A percentile compares a stretch with the other conserved stretches of the same genome.
Evolutionary conservation across 495 filamentous ascomycete species (phyloP).

Genomic region (Trichoderma parareesei): DNA sequence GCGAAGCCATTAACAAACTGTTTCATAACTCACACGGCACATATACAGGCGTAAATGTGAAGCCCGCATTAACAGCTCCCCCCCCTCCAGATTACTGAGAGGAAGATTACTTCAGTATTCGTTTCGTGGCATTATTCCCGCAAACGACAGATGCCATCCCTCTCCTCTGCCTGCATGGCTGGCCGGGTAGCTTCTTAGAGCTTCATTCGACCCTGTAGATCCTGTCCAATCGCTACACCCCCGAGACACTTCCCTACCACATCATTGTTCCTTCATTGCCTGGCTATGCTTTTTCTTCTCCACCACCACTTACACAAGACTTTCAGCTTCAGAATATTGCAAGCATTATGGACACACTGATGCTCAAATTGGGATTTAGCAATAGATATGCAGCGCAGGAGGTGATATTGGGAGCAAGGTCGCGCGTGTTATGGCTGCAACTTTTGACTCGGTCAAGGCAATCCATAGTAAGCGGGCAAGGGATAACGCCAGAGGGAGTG

Average conservation of each 20-base stretch:
- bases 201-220: constrained; percentile 33
- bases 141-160: constrained; percentile 50
- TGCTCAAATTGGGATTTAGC: constrained; percentile 49
- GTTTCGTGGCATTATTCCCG: constrained; percentile 54
- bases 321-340: constrained; percentile 36
- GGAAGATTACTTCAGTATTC: constrained; percentile 43
- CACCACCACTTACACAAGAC: constrained; percentile 41
- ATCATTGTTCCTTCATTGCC: constrained; percentile 55
- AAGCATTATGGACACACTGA: constrained; percentile 43
- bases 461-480: neutral
- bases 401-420: constrained; percentile 49
- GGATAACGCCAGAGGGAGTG: too few relatives aligned
- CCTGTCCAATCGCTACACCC: constrained; percentile 39
- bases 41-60: constrained; percentile 31
- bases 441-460: constrained; percentile 1
- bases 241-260: constrained; percentile 48
- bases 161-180: constrained; percentile 36
- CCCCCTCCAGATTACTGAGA: too few relatives aligned
- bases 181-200: constrained; percentile 43
- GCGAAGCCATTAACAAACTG: too few relatives aligned
- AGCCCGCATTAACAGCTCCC: constrained; percentile 49
- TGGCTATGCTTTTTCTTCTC: constrained; percentile 50
- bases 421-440: neutral
- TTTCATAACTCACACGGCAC: neutral
- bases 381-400: constrained; percentile 53